Evolutionary conservation across 2,329 filamentous ascomycete species (phyloP).

Genomic region (Neophaeococcomyces aloes): DNA sequence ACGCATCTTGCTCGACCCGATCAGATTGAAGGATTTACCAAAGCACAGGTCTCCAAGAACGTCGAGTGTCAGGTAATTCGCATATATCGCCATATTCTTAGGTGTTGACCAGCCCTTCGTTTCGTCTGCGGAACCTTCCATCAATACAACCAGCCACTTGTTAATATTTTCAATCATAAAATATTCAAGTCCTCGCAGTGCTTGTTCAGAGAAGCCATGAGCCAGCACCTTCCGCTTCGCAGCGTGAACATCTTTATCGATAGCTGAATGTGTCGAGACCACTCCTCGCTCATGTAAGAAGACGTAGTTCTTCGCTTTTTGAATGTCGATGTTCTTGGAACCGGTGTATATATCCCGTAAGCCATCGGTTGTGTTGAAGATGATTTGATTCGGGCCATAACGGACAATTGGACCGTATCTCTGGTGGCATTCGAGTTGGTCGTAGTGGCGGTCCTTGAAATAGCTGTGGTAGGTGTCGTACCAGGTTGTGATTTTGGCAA

Average conservation of each 20-base stretch:
- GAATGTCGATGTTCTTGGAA: conserved; percentile 32
- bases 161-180: conserved; percentile 36
- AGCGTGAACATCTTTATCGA: conserved; percentile 12
- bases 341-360: conserved; percentile 36
- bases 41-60: conserved; percentile 41
- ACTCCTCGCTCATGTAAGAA: conserved; percentile 32
- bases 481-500: conserved; percentile 24
- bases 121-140: conserved; percentile 2
- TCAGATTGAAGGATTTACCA: conserved; percentile 29
- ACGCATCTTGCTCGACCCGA: conserved; percentile 34
- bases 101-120: conserved; percentile 28
- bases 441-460: conserved; percentile 20
- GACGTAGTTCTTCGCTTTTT: conserved; percentile 40
- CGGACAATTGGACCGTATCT: conserved; percentile 17
- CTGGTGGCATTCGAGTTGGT: conserved; percentile 14
- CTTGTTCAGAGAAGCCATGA: conserved; percentile 29
- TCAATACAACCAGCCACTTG: conserved; percentile 27
- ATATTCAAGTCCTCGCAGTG: conserved; percentile 35
- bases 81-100: conserved; percentile 37
- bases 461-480: conserved; percentile 10
- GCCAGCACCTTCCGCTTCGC: conserved; percentile 25
- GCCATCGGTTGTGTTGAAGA: conserved; percentile 23
- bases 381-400: conserved; percentile 21
- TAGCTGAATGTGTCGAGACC: conserved; percentile 31
- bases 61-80: conserved; percentile 40